Evolutionary conservation across 331 rosid species (phyloP).

Genomic region (Arachis monticola): DNA sequence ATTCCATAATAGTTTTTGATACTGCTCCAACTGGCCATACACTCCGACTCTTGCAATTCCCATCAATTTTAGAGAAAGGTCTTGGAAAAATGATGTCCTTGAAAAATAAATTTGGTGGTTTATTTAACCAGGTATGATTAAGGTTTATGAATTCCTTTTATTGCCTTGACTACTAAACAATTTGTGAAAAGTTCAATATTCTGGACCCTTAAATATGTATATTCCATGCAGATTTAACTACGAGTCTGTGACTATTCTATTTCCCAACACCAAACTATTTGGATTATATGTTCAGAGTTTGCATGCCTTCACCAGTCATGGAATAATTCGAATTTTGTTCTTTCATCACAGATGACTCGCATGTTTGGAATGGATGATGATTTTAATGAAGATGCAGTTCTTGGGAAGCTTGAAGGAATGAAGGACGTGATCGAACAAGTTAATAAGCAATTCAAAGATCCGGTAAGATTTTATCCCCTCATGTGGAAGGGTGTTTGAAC

Average conservation of each 20-base stretch:
- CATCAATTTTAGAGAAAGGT: slow-evolving; percentile 93
- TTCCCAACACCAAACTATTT: neutral
- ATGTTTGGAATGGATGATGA: slow-evolving; percentile 95
- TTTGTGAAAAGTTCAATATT: neutral
- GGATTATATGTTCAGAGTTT: slow-evolving; percentile 10
- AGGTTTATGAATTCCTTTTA: neutral
- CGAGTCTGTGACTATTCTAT: neutral
- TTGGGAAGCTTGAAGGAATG: slow-evolving; percentile 98
- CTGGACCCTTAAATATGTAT: neutral
- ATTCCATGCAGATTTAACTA: slow-evolving; percentile 16
- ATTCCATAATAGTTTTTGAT: slow-evolving; percentile 93
- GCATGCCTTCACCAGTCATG: slow-evolving; percentile 16
- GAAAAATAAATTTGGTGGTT: slow-evolving; percentile 92
- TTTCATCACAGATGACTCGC: slow-evolving; percentile 72
- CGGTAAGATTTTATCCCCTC: slow-evolving; percentile 59
- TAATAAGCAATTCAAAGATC: slow-evolving; percentile 92
- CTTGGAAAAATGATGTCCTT: slow-evolving; percentile 92
- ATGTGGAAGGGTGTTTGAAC: neutral
- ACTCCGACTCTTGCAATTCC: slow-evolving; percentile 92
- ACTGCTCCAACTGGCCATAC: slow-evolving; percentile 99
- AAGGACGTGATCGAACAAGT: slow-evolving; percentile 96
- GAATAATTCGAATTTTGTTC: slow-evolving; percentile 21
- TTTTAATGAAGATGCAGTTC: slow-evolving; percentile 88
- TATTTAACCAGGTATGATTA: slow-evolving; percentile 77
- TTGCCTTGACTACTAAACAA: slow-evolving; percentile 2